Evolutionary conservation across 2,329 filamentous ascomycete species (phyloP), one percentile per base, ranked within the genome.

Genomic region (Penicillium sp.): DNA sequence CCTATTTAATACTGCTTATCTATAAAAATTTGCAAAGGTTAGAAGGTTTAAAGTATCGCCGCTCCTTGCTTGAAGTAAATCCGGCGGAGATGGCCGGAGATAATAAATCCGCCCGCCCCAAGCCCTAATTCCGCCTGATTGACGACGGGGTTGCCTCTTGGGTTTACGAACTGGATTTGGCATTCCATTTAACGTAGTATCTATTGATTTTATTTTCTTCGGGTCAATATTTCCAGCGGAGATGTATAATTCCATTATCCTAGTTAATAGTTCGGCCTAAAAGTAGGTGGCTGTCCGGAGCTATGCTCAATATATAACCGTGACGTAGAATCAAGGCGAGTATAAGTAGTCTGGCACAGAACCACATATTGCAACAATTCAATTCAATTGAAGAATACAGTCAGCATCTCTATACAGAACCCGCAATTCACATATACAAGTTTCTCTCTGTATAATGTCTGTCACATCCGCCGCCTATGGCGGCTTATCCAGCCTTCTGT

Each of bases 61-160:
- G 11, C 28, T 9, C 28, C 28, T 33, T 33, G 12, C 28, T 28
- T 8, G 8, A 14, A 8, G 24, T 38, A 49, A 35, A 40, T 16
- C 52, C 48, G 42, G 46, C 14, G 16, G 18, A 28, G 4, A 4
- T 28, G 26, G 26, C 5, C 52, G 57, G 57, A 56, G 26, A 58
- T 59, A 59, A 16, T 59, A 59, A 52, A 43, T 52, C 57, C 57
- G 57, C 20, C 30, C 23, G 30, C 30, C 30, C n/a, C 30, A 35
- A 48, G 50, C 45, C 33, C 56, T 47, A 47, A 20, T 9, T 23
- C 33, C 21, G 12, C 9, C 12, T n/a, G 28, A 30, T 30, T 3
- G 5, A 30, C 12, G 28, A 6, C 28, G 28, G 28, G 28, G 8
- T 30, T 30, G 12, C 28, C 28, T 18, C 11, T 46, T 46, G 47